Base-by-base conservation (phyloP, 2,329 filamentous ascomycete genomes). In the Dothistroma pini region DNA sequence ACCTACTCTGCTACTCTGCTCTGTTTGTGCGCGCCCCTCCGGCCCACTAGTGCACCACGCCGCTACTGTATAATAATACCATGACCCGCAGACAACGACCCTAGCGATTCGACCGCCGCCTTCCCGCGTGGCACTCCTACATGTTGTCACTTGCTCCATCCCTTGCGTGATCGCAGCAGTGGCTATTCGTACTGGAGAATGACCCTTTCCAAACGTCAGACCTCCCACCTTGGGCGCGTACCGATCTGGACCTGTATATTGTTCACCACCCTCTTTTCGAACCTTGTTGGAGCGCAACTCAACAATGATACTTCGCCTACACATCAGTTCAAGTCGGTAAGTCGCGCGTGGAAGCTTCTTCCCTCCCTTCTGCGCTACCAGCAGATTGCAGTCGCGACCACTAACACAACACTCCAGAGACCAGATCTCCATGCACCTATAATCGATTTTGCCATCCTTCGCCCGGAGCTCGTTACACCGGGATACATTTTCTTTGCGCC, bases 401-500 rank as follows among this genome's bases (percentile, higher is more conserved):
- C 61, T 60, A 32, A 65, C 59, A 50, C 50, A 8, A 57, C 38
- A 31, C 25, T 38, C 34, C 64, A 76, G 75, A 69, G 75, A 68
- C 75, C 75, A 9, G 75, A 77, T 62, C 67, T 76, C 31, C 74
- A 76, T 63, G 71, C 75, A 14, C 74, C 75, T 10, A 74, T 72
- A 64, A 69, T 75, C 47, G 69, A 71, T 44, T 69, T 74, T 64
- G 54, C 66, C 38, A 66, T 75, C 38, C 66, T 74, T 19, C 60
- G 68, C 61, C 73, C 73, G 16, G 73, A 75, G 48, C 69, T 73
- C 21, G 65, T 75, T 25, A 74, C 73, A 12, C 79, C 80, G 0
- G 81, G 81, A 22, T 83, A 81, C 68, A 79, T 81, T 50, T 82
- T 83, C 63, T 71, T 82, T 50, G 77, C 78, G 16, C 81, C 80